These are phyloP conservation scores for Suhomyces pyralidae DNA, from an alignment of 805 yeast genomes.

Conservation along the genomic window DNA sequence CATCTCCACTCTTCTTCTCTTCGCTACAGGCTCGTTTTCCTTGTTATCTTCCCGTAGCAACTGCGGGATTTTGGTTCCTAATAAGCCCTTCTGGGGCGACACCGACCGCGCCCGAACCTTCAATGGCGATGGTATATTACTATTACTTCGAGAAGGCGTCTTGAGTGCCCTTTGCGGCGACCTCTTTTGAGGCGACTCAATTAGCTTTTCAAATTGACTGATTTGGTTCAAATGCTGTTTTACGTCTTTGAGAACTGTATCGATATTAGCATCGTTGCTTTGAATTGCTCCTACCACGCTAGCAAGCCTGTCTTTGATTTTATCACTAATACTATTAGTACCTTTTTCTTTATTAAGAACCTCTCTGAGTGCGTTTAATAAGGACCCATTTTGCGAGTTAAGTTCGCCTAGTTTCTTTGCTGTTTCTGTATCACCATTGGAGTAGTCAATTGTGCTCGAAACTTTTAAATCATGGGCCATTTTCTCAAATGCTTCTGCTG, in stretches of 20 bases:
- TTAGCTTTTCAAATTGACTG: constrained; percentile 3
- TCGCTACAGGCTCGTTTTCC: constrained; percentile 5
- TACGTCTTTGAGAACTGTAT: neutral
- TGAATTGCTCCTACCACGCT: neutral
- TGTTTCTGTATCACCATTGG: neutral
- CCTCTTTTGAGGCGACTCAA: constrained; percentile 6
- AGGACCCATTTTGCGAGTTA: neutral
- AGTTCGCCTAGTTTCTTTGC: neutral
- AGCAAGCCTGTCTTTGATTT: neutral
- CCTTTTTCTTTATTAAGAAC: neutral
- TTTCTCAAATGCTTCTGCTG: neutral
- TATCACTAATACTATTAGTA: neutral
- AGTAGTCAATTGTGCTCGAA: neutral
- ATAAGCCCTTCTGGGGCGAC: neutral
- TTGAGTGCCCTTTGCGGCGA: neutral
- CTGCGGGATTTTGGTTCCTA: constrained; percentile 5
- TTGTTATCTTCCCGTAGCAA: constrained; percentile 5
- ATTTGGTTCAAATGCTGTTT: constrained; percentile 5
- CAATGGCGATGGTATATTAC: constrained; percentile 1
- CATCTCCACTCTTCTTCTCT: constrained; percentile 6
- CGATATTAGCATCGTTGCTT: constrained; percentile 7
- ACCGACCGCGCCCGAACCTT: neutral
- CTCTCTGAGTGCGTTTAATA: neutral
- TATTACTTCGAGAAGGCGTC: neutral
- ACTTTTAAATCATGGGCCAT: neutral